A percentile compares a stretch with the other conserved stretches of the same genome.
These are phyloP conservation scores for Hibiscus mutabilis DNA, from an alignment of 345 rosid species.

Conservation along the genomic window DNA sequence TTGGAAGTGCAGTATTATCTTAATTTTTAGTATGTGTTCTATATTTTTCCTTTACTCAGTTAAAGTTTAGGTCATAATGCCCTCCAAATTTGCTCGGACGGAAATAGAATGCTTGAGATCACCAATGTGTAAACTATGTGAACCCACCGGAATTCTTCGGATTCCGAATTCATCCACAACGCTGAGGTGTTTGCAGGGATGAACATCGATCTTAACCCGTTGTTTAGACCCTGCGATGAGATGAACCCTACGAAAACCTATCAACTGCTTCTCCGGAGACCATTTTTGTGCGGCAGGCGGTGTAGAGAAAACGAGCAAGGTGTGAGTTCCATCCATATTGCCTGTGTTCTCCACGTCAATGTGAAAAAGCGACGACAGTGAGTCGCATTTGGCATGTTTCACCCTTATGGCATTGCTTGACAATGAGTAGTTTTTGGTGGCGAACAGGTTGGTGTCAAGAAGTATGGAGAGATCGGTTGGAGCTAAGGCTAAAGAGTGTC, in stretches of 20 bases:
- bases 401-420: constrained; percentile 34
- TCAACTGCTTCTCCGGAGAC: constrained; percentile 47
- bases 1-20: background rate
- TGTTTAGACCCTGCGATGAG: constrained; percentile 46
- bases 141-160: constrained; percentile 85
- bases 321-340: constrained; percentile 59
- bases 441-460: constrained; percentile 26
- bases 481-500: constrained; percentile 36
- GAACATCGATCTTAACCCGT: constrained; percentile 40
- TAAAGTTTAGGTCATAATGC: constrained; percentile 18
- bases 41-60: background rate
- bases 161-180: constrained; percentile 66
- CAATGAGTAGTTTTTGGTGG: constrained; percentile 29
- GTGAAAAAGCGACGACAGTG: constrained; percentile 36
- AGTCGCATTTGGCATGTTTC: constrained; percentile 50
- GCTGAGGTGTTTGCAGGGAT: constrained; percentile 73
- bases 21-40: background rate
- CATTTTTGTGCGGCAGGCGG: constrained; percentile 50
- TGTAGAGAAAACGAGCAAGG: constrained; percentile 53
- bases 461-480: constrained; percentile 39
- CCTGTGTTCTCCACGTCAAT: constrained; percentile 70
- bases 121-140: constrained; percentile 65
- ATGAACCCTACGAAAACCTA: constrained; percentile 64
- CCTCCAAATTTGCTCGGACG: constrained; percentile 43
- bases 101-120: constrained; percentile 74